Percentiles rank a stretch among this genome's conserved stretches.
These are phyloP conservation scores for Monosporascus sp. DNA, from an alignment of 2,329 filamentous ascomycete species.

Conservation along the genomic window DNA sequence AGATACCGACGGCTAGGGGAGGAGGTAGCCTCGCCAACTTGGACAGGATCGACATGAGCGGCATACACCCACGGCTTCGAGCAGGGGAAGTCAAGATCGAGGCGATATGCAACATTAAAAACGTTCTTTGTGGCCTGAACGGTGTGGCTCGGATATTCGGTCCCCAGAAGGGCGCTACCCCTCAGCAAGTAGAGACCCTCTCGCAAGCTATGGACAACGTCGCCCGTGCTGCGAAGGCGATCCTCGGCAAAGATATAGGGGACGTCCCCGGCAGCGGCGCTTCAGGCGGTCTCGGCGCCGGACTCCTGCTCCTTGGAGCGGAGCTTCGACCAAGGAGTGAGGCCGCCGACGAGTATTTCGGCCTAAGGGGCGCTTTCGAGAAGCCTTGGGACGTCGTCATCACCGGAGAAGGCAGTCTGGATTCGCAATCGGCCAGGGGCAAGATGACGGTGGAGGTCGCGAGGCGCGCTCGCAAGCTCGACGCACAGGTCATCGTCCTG, in stretches of 20 bases:
- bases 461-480: constrained; percentile 37
- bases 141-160: constrained; percentile 47
- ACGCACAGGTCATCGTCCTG: constrained; percentile 38
- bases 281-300: constrained; percentile 47
- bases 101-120: constrained; percentile 47
- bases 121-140: constrained; percentile 42
- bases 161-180: constrained; percentile 45
- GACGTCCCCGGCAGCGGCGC: constrained; percentile 42
- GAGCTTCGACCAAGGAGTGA: constrained; percentile 42
- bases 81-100: constrained; percentile 33
- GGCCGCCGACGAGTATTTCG: constrained; percentile 45
- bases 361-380: constrained; percentile 39
- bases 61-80: constrained; percentile 32
- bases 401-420: constrained; percentile 48
- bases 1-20: constrained; percentile 34
- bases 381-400: constrained; percentile 42
- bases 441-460: constrained; percentile 51
- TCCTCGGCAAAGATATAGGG: constrained; percentile 32
- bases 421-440: constrained; percentile 44
- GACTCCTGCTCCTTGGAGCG: constrained; percentile 43
- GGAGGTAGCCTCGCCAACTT: constrained; percentile 34
- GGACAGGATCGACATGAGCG: constrained; percentile 33
- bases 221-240: constrained; percentile 29
- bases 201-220: constrained; percentile 37
- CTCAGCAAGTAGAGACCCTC: constrained; percentile 36